Evolutionary conservation across 306 rosid species (phyloP), one percentile per base, ranked within the genome.

Genomic region (Datisca glomerata): DNA sequence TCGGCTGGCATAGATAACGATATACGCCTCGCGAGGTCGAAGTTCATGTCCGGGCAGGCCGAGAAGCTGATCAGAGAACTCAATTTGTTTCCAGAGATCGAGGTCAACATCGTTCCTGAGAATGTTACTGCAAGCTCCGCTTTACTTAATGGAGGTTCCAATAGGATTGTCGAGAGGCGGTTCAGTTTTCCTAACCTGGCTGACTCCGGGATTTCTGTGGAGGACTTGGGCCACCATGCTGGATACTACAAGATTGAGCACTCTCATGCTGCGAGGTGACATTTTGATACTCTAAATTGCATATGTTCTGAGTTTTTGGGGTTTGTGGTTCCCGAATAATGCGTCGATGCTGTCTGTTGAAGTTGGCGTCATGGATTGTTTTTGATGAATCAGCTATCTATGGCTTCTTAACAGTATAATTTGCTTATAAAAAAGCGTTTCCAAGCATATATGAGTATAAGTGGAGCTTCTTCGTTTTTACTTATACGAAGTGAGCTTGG

Each of bases 181-280:
- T 62, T 89, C 18, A 56, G 45, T 21, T 70, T 89, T 51, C 95
- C 95, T 1, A 58, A 67, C 61, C 33, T 80, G 12, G 34, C 51
- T 7, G 64, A 27, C 16, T 71, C 86, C 10, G 85, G 52, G 5
- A 53, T 43, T 39, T 50, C 84, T 18, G 49, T 76, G 29, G 86
- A 83, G 16, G 93, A 89, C 19, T 74, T 89, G 51, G 77, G 86
- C 43, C 97, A 89, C 41, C 93, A 76, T 16, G 97, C 97, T 57
- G 97, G 97, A 7, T 89, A 89, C 64, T 79, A 67, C 67, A 56
- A 75, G 20, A 74, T 89, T 31, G 75, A 68, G 49, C 89, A 89
- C 51, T 83, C 97, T 45, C 69, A 66, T 46, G 89, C 74, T 18
- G 97, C 97, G 0, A 77, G 56, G 97, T 79, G 24, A 5, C 13